Percentiles rank a stretch among this genome's conserved stretches.
Conservation (phyloP, 1,284 basidiomycete species). For the Ceratobasidium sp. region DNA sequence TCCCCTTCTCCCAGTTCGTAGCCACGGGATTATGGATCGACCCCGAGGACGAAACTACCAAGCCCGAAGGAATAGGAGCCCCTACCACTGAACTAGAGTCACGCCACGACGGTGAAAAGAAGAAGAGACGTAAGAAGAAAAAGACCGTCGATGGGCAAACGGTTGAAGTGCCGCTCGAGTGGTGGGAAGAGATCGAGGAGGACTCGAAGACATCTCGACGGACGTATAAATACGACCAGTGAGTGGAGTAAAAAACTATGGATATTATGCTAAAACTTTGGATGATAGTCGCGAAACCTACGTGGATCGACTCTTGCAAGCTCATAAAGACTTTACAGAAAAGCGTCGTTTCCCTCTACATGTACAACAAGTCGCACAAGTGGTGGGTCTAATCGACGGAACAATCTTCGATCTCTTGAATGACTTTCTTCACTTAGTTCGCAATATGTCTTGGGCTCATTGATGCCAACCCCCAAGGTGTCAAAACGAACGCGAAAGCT, state of each 20-base stretch:
- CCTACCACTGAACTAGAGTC: conserved; percentile 22
- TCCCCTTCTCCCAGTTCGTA: conserved; percentile 44
- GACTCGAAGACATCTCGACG: conserved; percentile 9
- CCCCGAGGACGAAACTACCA: conserved; percentile 29
- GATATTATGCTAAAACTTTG: background rate
- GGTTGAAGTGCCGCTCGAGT: conserved; percentile 30
- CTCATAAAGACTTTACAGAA: conserved; percentile 39
- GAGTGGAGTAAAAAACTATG: background rate
- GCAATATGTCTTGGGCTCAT: conserved; percentile 29
- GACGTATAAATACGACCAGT: conserved; percentile 37
- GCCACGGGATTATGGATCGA: conserved; percentile 39
- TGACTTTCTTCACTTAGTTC: background rate
- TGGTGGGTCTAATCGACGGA: background rate
- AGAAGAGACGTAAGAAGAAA: conserved; percentile 40
- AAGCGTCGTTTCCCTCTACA: conserved; percentile 33
- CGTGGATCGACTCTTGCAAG: conserved; percentile 32
- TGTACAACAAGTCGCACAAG: conserved; percentile 32
- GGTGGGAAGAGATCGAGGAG: conserved; percentile 42
- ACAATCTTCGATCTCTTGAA: background rate
- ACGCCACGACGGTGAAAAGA: conserved; percentile 42
- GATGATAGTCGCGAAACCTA: conserved; percentile 22
- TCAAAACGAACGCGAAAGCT: conserved; percentile 27
- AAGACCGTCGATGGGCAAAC: conserved; percentile 30
- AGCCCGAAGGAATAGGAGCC: conserved; percentile 22
- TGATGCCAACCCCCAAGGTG: conserved; percentile 18